Evolutionary conservation across 2,329 filamentous ascomycete genomes (phyloP), one percentile per base, ranked within the genome.

Genomic region (Hortaea sp.): DNA sequence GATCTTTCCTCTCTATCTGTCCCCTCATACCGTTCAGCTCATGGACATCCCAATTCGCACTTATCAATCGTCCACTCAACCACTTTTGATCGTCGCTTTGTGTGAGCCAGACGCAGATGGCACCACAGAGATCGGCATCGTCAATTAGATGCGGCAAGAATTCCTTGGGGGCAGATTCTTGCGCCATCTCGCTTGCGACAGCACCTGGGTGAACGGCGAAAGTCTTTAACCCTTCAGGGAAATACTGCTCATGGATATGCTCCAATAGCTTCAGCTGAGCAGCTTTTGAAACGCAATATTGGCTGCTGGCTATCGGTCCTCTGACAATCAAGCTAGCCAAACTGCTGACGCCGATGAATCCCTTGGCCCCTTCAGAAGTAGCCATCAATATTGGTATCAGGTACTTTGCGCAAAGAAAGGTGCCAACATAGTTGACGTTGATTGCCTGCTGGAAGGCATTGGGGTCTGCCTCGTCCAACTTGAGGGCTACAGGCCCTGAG

Each of bases 231-330:
- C 58, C 61, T 7, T 55, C 52, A 2, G 39, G 49, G 1, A 43
- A 45, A 44, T 63, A 65, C 51, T 66, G 61, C 46, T 68, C 63
- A 35, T 63, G 57, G 1, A 69, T 46, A 47, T 68, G 61, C 48
- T 69, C 67, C 28, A 67, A 53, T 12, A 70, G 43, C 29, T 64
- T 60, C 10, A 61, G 56, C 47, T 67, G 64, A 4, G 65, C 65
- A 34, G 60, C 56, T 48, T 69, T 69, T 45, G 57, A 63, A 11
- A 66, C 58, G 39, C 58, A 64, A 50, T 67, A 67, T 30, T 62
- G 61, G 11, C 60, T 54, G 49, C 68, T 71, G 1, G 66, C 69
- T 41, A 69, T 65, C 5, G 63, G 58, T 0, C 67, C 69, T 5
- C 57, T 55, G 2, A 64, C 58, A 4, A 69, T 66, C 7, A 56